Evolutionary conservation across 305 asterid species (phyloP).

Genomic region (Fraxinus velutina): DNA sequence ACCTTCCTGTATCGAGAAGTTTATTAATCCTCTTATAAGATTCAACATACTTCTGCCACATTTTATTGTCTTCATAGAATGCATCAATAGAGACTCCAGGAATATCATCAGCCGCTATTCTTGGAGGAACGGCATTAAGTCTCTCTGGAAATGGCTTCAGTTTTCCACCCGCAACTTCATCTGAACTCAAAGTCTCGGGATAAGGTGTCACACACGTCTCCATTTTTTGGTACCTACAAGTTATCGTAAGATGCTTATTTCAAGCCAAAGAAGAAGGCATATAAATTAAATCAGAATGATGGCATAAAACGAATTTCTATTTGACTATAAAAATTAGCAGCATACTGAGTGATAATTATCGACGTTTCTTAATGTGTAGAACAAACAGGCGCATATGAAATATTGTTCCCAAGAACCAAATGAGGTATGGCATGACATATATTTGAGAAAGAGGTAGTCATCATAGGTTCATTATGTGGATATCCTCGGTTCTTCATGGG

Average conservation of each 20-base stretch:
- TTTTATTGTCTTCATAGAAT: constrained; percentile 36
- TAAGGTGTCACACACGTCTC: constrained; percentile 41
- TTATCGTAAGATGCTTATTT: not conserved
- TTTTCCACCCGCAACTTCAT: constrained; percentile 41
- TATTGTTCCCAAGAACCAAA: not conserved
- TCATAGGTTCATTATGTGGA: not conserved
- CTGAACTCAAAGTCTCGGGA: constrained; percentile 29
- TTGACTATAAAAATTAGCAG: not conserved
- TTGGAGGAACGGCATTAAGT: constrained; percentile 41
- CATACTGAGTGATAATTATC: not conserved
- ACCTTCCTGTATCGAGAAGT: constrained; percentile 37
- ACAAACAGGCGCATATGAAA: not conserved
- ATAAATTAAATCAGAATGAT: not conserved
- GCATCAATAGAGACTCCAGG: constrained; percentile 34
- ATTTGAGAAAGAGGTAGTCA: not conserved
- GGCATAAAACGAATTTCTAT: not conserved
- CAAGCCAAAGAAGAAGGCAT: not conserved
- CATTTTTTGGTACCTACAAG: constrained; percentile 44
- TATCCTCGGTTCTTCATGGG: not conserved
- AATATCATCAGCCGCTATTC: constrained; percentile 33
- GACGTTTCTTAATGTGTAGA: not conserved
- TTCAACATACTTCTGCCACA: constrained; percentile 43
- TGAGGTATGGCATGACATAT: not conserved
- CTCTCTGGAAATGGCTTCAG: constrained; percentile 41
- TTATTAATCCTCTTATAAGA: constrained; percentile 40